Evolutionary conservation across 345 rosid species (phyloP), one percentile per base, ranked within the genome.

Genomic region (Gossypium mustelinum): DNA sequence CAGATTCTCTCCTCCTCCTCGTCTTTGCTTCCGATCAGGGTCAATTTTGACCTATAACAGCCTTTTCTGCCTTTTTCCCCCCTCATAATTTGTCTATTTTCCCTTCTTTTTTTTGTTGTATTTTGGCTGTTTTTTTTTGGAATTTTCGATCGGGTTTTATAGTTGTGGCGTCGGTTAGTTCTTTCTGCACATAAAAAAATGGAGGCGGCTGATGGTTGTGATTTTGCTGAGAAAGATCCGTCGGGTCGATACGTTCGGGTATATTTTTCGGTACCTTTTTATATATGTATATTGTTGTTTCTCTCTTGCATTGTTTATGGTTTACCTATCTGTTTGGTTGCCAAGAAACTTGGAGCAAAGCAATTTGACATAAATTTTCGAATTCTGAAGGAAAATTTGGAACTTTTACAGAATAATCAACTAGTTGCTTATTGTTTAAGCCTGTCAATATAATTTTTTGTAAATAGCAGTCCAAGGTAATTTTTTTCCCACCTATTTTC

Each of bases 201-300:
- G 73, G 73, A 44, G 44, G 56, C 3, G 56, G 56, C 20, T 24
- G 75, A 73, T 58, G 75, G 47, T 16, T 25, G 56, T 44, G 45
- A 58, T 60, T 45, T 73, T 14, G 25, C 13, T 16, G 75, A 73
- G 75, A 73, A 60, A 59, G 75, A 45, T 59, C 68, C 75, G 2
- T 58, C 68, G 56, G 68, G 75, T 73, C 75, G 68, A 22, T 73
- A 73, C 34, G 24, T 60, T 73, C 75, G 75, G 51, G 54, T 57
- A 57, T 43, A 11, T 34, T 18, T 72, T 63, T 56, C 7, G 18
- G 7, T 59, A 0, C 25, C 25, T 1, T 59, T 59, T 11, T 11
- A 59, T 24, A 24, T 59, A 4, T 66, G 7, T 22, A 5, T 34
- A 34, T 34, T 34, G 41, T 34, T 51, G 52, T 17, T 51, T 13